phyloP scores from a whole-genome alignment of 208 protist genomes.

The Strigomonas oncopelti region DNA sequence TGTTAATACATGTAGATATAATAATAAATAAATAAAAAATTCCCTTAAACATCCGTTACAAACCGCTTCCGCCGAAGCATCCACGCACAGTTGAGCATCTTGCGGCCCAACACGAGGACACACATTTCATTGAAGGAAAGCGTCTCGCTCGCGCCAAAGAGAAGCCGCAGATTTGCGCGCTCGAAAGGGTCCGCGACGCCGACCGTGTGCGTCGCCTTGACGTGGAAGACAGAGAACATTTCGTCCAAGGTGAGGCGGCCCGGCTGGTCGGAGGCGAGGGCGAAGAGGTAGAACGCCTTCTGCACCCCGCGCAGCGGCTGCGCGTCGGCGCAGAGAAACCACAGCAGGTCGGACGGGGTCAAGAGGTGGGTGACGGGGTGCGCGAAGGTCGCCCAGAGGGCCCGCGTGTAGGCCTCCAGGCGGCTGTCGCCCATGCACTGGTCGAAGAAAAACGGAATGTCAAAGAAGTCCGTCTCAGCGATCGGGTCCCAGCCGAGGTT shows the following conservation, averaged over 20 bases:
- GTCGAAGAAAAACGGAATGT: constrained; percentile 66
- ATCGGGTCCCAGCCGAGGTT: constrained; percentile 39
- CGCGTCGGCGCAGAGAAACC: constrained; percentile 70
- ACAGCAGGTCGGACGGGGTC: constrained; percentile 50
- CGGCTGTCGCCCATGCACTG: constrained; percentile 36
- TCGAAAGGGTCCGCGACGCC: constrained; percentile 58
- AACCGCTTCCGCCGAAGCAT: constrained; percentile 73
- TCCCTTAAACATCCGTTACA: constrained; percentile 5
- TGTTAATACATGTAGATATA: too few species aligned
- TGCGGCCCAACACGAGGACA: constrained; percentile 56
- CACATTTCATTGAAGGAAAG: constrained; percentile 68
- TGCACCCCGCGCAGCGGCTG: constrained; percentile 81
- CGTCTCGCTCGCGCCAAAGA: constrained; percentile 32
- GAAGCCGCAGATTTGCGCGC: constrained; percentile 41
- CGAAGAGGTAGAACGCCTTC: constrained; percentile 76
- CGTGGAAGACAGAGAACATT: constrained; percentile 50
- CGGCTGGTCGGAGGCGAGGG: constrained; percentile 11
- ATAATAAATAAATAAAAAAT: neutral
- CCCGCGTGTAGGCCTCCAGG: constrained; percentile 49
- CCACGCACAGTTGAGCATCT: constrained; percentile 72
- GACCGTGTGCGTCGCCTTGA: constrained; percentile 58
- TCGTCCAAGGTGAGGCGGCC: constrained; percentile 27
- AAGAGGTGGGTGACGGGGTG: constrained; percentile 28
- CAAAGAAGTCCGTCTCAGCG: constrained; percentile 45
- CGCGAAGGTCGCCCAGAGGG: constrained; percentile 76